phyloP scores from a whole-genome alignment of 75 land plant species.

The Larix kaempferi region DNA sequence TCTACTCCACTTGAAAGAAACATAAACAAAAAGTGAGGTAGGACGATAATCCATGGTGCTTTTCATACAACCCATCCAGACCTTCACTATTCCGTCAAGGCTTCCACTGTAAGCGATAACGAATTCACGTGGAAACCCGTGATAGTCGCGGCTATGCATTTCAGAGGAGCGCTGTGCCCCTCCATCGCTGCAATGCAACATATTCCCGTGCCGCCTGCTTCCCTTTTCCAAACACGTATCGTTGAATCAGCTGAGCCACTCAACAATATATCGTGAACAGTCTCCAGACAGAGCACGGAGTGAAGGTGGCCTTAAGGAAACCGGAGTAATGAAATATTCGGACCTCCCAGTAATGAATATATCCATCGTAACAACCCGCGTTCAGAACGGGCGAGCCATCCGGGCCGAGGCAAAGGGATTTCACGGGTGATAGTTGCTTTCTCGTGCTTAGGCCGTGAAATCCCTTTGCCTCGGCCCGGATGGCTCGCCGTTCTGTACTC shows the following conservation, averaged over 20 bases:
- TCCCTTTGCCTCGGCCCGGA: slow-evolving; percentile 36
- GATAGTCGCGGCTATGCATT: no score
- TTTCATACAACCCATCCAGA: not conserved
- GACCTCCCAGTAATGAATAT: slow-evolving; percentile 32
- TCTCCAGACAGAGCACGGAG: slow-evolving; percentile 49
- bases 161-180: no score
- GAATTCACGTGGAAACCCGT: no score
- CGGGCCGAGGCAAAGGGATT: slow-evolving; percentile 32
- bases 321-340: not conserved
- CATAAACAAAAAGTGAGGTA: no score
- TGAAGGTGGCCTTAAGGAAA: not conserved
- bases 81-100: slow-evolving; percentile 39
- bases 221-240: slow-evolving; percentile 36
- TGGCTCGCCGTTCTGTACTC: slow-evolving; percentile 26
- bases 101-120: slow-evolving; percentile 24
- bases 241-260: slow-evolving; percentile 28
- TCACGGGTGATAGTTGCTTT: slow-evolving; percentile 36
- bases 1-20: no score
- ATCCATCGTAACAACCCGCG: slow-evolving; percentile 34
- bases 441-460: slow-evolving; percentile 28
- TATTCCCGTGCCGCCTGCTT: not conserved
- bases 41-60: no score
- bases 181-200: slow-evolving; percentile 19
- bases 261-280: slow-evolving; percentile 22
- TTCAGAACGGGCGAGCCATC: slow-evolving; percentile 22